Evolutionary conservation across 768 basidiomycete genomes (phyloP), one percentile per base, ranked within the genome.

Genomic region (Russula virescens): DNA sequence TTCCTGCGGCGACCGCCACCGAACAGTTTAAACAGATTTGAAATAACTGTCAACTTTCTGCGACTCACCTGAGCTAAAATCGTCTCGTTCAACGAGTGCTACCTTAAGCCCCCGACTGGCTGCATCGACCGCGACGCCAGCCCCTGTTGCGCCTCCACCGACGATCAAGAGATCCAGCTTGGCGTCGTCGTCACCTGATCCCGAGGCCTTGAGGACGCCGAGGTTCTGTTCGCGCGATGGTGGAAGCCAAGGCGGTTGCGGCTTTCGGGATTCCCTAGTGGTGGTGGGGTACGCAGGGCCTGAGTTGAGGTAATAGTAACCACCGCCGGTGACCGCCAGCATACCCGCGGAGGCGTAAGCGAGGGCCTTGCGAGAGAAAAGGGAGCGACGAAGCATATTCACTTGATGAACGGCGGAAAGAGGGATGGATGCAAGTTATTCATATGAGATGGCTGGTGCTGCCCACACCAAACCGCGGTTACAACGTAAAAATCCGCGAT

Each of bases 61-160:
- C 19, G 7, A 73, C 81, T 64, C 63, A 91, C 93, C 95, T 25
- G 91, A 83, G 68, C 86, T 83, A 66, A 96, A 99, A 72, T 99
- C 96, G 66, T 91, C 89, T 50, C 93, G 77, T 70, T 99, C 96
- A 0, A 98, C 94, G 62, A 98, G 77, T 0, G 92, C 96, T 16
- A 98, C 96, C 71, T 86, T 91, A 48, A 99, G 79, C 0, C 97
- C 95, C 60, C 96, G 78, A 70, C 85, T 90, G 6, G 91, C 94
- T 49, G 96, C 96, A 73, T 98, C 96, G 14, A 99, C 82, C 9
- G 95, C 96, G n/a, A 94, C 88, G 46, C 97, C 96, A 0, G 94
- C 90, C 54, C 96, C 96, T 2, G 94, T 98, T 5, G 96, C 96
- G 21, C 96, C 96, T 43, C 96, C 95, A 28, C 95, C 96, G 35